Base-by-base conservation (phyloP, 192 early-diverging fungal genomes). In the Backusella macrospora region DNA sequence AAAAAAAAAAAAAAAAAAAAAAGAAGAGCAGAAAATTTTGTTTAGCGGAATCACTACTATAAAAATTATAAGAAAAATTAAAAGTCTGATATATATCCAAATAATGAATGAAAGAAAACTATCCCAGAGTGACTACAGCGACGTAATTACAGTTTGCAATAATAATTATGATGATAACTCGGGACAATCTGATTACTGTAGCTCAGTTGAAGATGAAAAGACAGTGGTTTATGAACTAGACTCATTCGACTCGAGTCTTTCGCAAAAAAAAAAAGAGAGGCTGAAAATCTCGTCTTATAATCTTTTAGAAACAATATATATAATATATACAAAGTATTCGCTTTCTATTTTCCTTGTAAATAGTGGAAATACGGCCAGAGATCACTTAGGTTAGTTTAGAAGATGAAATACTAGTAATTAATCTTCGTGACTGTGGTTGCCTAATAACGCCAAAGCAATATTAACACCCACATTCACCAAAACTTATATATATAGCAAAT, bases 61-160 rank as follows among this genome's bases (percentile, higher is more conserved):
- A 59, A 59, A 59, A 2, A 59, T 18, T 26, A 59, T 12, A 59
- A 59, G 23, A 59, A 23, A 59, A 59, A 59, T 59, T 4, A 21
- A 4, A 59, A 59, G 26, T 59, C 52, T 59, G 21, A 23, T 59
- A 59, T 21, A 9, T 23, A 59, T 10, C 4, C 26, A 26, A 23
- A 59, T 26, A 21, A 59, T 59, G 52, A 59, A 59, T 59, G 52
- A 26, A 59, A 9, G 21, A 59, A 59, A 59, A 59, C 13, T 59
- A 12, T 59, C 52, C n/a, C 52, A 59, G 26, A 59, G 10, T 23
- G 52, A n/a, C 21, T 59, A 23, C 21, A 59, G 52, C 18, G 21
- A 59, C 26, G 18, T 26, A 59, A 12, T 59, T 10, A 59, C 52
- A 12, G 52, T 59, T 59, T 59, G 21, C 26, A 59, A 26, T 59